Base-by-base conservation (phyloP, 306 rosid species). In the Pterocarpus santalinus region DNA sequence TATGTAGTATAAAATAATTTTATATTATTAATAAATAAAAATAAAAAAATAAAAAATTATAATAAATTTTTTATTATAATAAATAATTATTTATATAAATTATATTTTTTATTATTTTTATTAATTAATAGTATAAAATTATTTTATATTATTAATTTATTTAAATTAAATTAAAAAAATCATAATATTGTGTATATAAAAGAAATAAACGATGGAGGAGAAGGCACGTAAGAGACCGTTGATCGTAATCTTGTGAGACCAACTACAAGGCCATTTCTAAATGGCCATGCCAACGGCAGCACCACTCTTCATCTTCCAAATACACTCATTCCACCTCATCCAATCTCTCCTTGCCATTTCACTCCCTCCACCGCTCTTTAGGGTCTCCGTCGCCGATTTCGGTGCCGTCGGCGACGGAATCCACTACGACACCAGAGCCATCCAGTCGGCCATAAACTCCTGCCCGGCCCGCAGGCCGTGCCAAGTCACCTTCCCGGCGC, bases 371-470 rank as follows among this genome's bases (percentile, higher is more conserved):
- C 61, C 35, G 51, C 57, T 65, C 0, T 47, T 65, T 55, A 52
- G 66, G 3, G 15, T 86, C 36, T 85, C 82, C 64, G 89, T 92
- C 76, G 9, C 84, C 67, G 88, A 88, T 49, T 88, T 84, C 77
- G 94, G 97, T 17, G 92, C 94, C 68, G 15, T 38, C 56, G 94
- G 94, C 62, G 85, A 92, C 7, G 91, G 90, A 44, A 4, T 62
- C 71, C 69, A 49, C 34, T 88, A 92, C 85, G 91, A 92, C 85
- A 88, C 92, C 22, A 15, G 30, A 14, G 88, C 94, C 38, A 92
- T 92, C 71, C 91, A 90, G 56, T 84, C 88, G 14, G 90, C 94
- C 62, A 88, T 92, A 53, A 76, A 92, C 89, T 69, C 79, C 28
- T 90, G 94, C 38, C 82, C 81, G 2, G 13, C 12, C 0, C 57